Conservation (phyloP, 2,329 filamentous ascomycete genomes). For the Zymoseptoria crescenta region DNA sequence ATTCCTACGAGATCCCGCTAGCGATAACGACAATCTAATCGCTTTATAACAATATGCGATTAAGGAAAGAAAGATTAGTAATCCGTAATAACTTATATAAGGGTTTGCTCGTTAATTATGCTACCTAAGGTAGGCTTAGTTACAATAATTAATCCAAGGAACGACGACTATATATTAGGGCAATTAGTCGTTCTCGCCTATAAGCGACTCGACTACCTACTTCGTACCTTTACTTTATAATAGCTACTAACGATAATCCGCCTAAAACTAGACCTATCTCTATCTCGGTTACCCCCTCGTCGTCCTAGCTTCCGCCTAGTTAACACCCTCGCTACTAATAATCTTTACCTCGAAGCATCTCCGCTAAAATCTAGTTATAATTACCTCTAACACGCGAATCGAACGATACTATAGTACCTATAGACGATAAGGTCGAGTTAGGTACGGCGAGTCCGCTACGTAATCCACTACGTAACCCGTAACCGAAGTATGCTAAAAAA, state of each 20-base stretch:
- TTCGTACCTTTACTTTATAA: background rate
- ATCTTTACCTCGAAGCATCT: conserved; percentile 15
- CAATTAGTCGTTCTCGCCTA: background rate
- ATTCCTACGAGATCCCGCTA: too few species aligned
- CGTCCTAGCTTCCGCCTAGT: conserved; percentile 11
- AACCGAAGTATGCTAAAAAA: conserved; percentile 14
- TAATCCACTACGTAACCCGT: conserved; percentile 34
- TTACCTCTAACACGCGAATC: conserved; percentile 8
- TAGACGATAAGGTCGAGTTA: conserved; percentile 42
- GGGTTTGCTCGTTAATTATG: too few species aligned
- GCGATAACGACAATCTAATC: too few species aligned
- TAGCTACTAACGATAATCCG: background rate
- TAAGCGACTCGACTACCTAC: too few species aligned
- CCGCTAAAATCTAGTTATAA: conserved; percentile 27
- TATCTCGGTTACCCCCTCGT: conserved; percentile 5
- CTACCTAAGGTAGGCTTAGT: too few species aligned
- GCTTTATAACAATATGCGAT: too few species aligned
- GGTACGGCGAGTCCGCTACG: conserved; percentile 52
- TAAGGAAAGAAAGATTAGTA: too few species aligned
- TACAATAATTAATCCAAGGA: too few species aligned
- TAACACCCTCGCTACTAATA: conserved; percentile 11
- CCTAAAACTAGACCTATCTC: background rate
- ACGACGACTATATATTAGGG: too few species aligned
- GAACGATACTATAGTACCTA: conserved; percentile 1
- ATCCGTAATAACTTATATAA: too few species aligned